Base-by-base conservation (phyloP, 352 stramenopile genomes). In the Pythium phragmitis region DNA sequence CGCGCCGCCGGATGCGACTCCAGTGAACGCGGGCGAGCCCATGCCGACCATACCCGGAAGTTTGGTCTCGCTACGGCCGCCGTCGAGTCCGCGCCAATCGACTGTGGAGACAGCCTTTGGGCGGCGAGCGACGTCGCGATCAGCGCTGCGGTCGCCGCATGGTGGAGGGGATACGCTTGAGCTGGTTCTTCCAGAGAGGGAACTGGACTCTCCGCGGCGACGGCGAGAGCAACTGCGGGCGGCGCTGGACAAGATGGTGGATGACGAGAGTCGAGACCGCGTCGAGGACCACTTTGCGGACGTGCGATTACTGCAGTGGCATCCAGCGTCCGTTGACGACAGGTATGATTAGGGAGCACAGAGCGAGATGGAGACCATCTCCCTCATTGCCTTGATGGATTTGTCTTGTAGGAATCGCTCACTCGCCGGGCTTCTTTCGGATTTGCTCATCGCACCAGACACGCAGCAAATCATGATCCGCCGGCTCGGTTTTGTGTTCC, bases 381-480 rank as follows among this genome's bases (percentile, higher is more conserved):
- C 46, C 26, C 26, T 51, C 9, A 41, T 50, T 2, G n/a, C 19
- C 37, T 58, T 28, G 48, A 30, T 67, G 16, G 60, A 3, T 0
- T 47, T n/a, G 13, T n/a, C 2, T 47, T n/a, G 13, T 12, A 53
- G 79, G 73, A 53, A 73, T 60, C 68, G 71, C 19, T 69, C 80
- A 13, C 60, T 89, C 3, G 45, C 82, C n/a, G 60, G 65, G 2
- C 60, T 91, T 11, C 62, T 91, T 3, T 72, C 82, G 23, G 74
- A 73, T 48, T 69, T 91, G 2, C 86, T 83, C 28, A 76, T 76
- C 41, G 63, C 59, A 9, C 64, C 64, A 2, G 80, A 86, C 58
- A 88, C 75, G 0, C 76, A 88, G 45, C 69, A 79, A 33, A 75
- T 80, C 53, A 80, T 87, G 17, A 75, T 79, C 26, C 82, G 75